Evolutionary conservation across 1,284 basidiomycete species (phyloP), one percentile per base, ranked within the genome.

Genomic region (Fomitopsis schrenkii): DNA sequence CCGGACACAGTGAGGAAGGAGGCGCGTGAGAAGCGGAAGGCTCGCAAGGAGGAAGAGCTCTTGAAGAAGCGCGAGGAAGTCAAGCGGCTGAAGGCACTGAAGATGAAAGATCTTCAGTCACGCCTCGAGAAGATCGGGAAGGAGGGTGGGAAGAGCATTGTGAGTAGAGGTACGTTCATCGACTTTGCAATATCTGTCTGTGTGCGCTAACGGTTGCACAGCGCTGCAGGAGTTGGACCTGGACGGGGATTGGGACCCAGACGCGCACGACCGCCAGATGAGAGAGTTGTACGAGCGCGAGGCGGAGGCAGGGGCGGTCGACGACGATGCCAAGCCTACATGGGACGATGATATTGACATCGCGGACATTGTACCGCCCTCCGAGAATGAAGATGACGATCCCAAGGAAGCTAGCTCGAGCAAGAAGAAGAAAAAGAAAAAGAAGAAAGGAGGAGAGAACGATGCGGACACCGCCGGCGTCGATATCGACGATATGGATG

Each of bases 331-430:
- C 63, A 96, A 97, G 76, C 95, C 96, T 5, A 77, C 77, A 0
- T 98, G 95, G 95, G 90, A 93, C 36, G 91, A 95, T 64, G 93
- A 97, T 64, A 89, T 95, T 63, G 85, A 95, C 66, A 85, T 95
- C 60, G 82, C 80, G 9, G 88, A 93, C 68, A 87, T 96, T 58
- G 71, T 79, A 3, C 71, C 78, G 10, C 28, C 69, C 38, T 40
- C 38, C 38, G 38, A 40, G 74, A 64, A 82, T 77, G 66, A 77
- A 74, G 66, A 86, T 80, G 72, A 83, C 78, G 71, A 81, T 79
- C 70, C 83, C 22, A 28, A 26, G 5, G 19, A 48, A 82, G 69
- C 63, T 59, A 17, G 52, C 54, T 26, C 82, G 83, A 68, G 77
- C 59, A 83, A 82, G 74, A 82, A 79, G 73, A 80, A 79, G 67